phyloP scores from a whole-genome alignment of 192 early-diverging fungal species.

The Phycomyces blakesleeanus region DNA sequence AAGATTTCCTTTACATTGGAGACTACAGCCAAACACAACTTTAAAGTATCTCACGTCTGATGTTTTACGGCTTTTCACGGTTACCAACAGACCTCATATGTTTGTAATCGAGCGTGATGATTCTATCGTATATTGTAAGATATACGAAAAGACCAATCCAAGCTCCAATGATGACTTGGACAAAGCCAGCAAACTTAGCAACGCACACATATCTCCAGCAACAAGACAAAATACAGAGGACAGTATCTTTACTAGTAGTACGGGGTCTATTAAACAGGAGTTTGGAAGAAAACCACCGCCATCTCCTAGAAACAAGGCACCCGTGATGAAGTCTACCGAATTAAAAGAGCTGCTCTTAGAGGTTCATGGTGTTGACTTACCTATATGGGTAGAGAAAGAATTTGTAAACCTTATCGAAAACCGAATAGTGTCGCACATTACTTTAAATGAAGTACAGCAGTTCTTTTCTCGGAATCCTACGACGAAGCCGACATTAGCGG shows the following conservation, averaged over 20 bases:
- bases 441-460: conserved; percentile 55
- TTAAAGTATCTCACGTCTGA: conserved; percentile 52
- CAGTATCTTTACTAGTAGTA: not conserved
- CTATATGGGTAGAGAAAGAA: conserved; percentile 49
- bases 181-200: not conserved
- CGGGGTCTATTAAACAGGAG: not conserved
- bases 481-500: conserved; percentile 58
- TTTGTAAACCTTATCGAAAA: conserved; percentile 61
- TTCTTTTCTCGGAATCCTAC: conserved; percentile 66
- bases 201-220: not conserved
- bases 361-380: conserved; percentile 61
- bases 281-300: not conserved
- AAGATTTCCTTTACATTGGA: conserved; percentile 68
- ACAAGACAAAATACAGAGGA: not conserved
- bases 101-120: conserved; percentile 58
- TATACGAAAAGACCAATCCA: conserved; percentile 32
- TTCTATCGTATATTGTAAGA: conserved; percentile 53
- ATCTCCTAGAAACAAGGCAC: not conserved
- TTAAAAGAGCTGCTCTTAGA: conserved; percentile 58
- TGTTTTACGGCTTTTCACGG: conserved; percentile 52
- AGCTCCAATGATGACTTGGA: not conserved
- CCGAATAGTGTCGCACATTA: conserved; percentile 55
- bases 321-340: not conserved
- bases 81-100: conserved; percentile 70
- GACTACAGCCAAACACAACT: conserved; percentile 63